Evolutionary conservation across 768 basidiomycete species (phyloP).

Genomic region (Dentipellis sp.): DNA sequence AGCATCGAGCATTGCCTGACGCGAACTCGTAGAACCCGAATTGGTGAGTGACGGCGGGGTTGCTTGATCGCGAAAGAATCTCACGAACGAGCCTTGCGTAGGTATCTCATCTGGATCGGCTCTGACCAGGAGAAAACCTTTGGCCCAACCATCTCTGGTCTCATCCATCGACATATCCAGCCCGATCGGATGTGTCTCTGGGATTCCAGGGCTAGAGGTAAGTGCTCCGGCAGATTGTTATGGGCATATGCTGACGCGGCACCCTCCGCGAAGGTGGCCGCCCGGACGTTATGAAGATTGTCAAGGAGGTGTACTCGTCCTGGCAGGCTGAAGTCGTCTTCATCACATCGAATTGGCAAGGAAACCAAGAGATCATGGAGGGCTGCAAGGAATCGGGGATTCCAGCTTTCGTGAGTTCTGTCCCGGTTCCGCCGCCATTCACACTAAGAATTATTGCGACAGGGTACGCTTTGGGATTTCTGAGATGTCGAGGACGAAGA

Average conservation of each 20-base stretch:
- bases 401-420: constrained; percentile 29
- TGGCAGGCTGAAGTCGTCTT: constrained; percentile 79
- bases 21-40: constrained; percentile 49
- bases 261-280: constrained; percentile 38
- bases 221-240: background rate
- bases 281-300: constrained; percentile 68
- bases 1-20: background rate
- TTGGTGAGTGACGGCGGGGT: constrained; percentile 38
- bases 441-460: background rate
- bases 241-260: background rate
- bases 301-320: constrained; percentile 56
- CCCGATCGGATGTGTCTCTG: constrained; percentile 69
- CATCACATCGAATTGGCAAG: constrained; percentile 77
- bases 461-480: constrained; percentile 67
- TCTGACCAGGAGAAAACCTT: constrained; percentile 82
- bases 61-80: background rate
- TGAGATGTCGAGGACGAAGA: constrained; percentile 17
- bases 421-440: background rate
- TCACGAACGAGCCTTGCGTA: constrained; percentile 18
- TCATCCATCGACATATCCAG: constrained; percentile 62
- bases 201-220: constrained; percentile 57
- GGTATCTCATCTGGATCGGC: constrained; percentile 81
- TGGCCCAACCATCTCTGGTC: constrained; percentile 66
- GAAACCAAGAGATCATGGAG: constrained; percentile 72
- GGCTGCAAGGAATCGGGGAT: constrained; percentile 65